Evolutionary conservation across 768 basidiomycete species (phyloP).

Genomic region (Lentinula guzmanii): DNA sequence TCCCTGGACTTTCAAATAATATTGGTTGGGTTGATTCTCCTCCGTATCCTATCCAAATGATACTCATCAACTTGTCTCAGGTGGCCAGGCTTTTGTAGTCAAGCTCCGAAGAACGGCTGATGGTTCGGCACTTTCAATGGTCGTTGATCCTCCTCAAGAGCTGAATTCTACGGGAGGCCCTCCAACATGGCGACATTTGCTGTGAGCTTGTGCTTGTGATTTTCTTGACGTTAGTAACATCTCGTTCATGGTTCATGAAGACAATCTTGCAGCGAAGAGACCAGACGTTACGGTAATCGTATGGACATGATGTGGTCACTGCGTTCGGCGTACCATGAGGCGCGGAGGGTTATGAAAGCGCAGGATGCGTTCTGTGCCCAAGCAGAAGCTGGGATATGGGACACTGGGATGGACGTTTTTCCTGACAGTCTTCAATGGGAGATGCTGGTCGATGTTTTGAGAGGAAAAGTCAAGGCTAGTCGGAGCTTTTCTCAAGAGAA

Average conservation of each 20-base stretch:
- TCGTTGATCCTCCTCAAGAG: conserved; percentile 75
- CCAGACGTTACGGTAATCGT: conserved; percentile 43
- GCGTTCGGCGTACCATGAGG: conserved; percentile 75
- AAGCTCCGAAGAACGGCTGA: conserved; percentile 78
- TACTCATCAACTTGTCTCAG: conserved; percentile 26
- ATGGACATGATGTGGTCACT: conserved; percentile 80
- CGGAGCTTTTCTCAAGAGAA: not conserved
- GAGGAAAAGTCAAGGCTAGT: conserved; percentile 77
- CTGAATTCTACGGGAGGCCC: conserved; percentile 38
- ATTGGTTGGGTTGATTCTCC: conserved; percentile 43
- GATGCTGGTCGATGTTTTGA: conserved; percentile 72
- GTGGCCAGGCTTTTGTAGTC: conserved; percentile 83
- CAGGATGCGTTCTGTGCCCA: conserved; percentile 72
- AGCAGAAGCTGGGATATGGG: conserved; percentile 45
- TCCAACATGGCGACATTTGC: conserved; percentile 76
- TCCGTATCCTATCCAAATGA: not conserved
- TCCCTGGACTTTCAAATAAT: conserved; percentile 73
- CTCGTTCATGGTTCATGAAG: conserved; percentile 19
- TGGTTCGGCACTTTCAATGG: conserved; percentile 72
- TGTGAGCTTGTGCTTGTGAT: conserved; percentile 33
- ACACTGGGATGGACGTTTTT: conserved; percentile 34
- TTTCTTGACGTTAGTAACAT: too few species aligned
- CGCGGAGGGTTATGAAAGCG: conserved; percentile 55
- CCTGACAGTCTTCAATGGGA: conserved; percentile 71
- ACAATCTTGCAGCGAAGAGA: conserved; percentile 58